Evolutionary conservation across 1,284 basidiomycete species (phyloP).

Genomic region (Blastosporella zonata): DNA sequence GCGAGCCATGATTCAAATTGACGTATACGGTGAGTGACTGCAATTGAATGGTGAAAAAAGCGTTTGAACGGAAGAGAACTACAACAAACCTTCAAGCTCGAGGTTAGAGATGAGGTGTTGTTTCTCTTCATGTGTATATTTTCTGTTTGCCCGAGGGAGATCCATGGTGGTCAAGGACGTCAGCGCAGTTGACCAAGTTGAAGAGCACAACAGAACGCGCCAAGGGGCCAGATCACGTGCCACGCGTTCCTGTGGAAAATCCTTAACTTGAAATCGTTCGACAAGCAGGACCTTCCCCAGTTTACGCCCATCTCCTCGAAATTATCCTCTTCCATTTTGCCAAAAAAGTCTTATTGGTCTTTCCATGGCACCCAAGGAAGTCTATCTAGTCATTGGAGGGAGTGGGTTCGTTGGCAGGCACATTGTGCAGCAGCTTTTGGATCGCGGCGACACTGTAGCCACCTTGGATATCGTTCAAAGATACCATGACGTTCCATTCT

Average conservation of each 20-base stretch:
- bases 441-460: conserved; percentile 76
- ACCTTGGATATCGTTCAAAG: conserved; percentile 91
- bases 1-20: conserved; percentile 71
- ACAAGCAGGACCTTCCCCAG: conserved; percentile 1
- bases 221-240: conserved; percentile 29
- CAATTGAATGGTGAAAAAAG: conserved; percentile 8
- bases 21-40: conserved; percentile 67
- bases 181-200: conserved; percentile 14
- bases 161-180: conserved; percentile 27
- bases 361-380: conserved; percentile 36
- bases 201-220: conserved; percentile 13
- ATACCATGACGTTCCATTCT: conserved; percentile 82
- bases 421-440: conserved; percentile 80
- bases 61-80: conserved; percentile 4
- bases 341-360: neutral
- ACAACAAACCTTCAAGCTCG: conserved; percentile 66
- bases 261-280: conserved; percentile 21
- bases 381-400: conserved; percentile 85
- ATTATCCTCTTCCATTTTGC: neutral
- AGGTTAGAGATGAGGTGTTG: conserved; percentile 70
- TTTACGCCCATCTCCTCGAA: neutral
- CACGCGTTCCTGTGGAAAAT: conserved; percentile 22
- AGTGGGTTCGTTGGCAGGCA: conserved; percentile 91
- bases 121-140: conserved; percentile 61
- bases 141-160: conserved; percentile 27